Evolutionary conservation across 106 monocot genomes (phyloP), one percentile per base, ranked within the genome.

Genomic region (Posidonia australis): DNA sequence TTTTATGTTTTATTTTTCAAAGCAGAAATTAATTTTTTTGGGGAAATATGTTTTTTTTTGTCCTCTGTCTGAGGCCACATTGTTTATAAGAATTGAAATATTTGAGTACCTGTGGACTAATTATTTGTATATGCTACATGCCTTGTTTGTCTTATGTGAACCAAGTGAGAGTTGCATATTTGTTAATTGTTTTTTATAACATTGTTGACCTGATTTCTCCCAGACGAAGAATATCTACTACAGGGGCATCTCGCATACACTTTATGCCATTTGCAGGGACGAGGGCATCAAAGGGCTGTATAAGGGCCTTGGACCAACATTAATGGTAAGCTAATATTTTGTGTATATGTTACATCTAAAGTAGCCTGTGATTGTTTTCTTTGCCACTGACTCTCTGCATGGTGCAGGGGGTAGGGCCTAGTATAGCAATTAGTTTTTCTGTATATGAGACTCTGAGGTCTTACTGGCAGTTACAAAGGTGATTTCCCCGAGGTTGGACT

Each of bases 291-390:
- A 66, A 65, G 91, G 91, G 16, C 63, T 92, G 23, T 92, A 92
- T 66, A 92, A 84, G 59, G 91, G 91, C 30, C 91, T 92, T 70
- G 91, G 91, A 25, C 79, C 86, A 63, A 84, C 91, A 63, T 76
- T 92, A 58, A 60, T 92, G 65, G 91, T 92, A 76, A 69, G 67
- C 26, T 53, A 17, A 26, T 19, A 0, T 3, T 10, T 72, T 29
- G 58, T 9, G 28, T 18, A 17, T 11, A 64, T 46, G 1, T 57
- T n/a, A 44, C 18, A 47, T 24, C 11, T 13, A 20, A 44, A 13
- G 14, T 9, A 24, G n/a, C 7, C 26, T 54, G 25, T 20, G 19
- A 59, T 51, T 3, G n/a, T 18, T 36, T 2, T 2, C 10, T 54
- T 54, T 68, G 18, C 18, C 25, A 68, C 67, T 74, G 19, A 75